Evolutionary conservation across 2,329 filamentous ascomycete genomes (phyloP), one percentile per base, ranked within the genome.

Genomic region (Epichloe bromicola): DNA sequence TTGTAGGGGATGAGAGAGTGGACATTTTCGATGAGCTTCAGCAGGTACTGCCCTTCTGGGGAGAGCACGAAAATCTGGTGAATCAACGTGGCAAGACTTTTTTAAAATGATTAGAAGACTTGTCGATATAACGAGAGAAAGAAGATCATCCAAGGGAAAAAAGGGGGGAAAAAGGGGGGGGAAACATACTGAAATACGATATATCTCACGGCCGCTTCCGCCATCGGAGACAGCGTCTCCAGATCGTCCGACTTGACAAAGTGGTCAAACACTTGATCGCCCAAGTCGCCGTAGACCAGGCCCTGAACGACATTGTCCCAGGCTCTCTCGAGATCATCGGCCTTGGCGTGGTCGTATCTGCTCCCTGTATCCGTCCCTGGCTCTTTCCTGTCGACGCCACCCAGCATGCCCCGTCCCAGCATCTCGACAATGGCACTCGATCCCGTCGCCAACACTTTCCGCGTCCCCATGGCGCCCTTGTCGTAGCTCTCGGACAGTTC

Each of bases 401-500:
- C 83, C 14, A 88, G 66, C 36, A 78, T 71, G 6, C 83, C 86
- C 54, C 85, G 70, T 0, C 79, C 80, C 12, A 86, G 69, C 60
- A 82, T 80, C 66, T 89, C 86, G 50, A 87, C 72, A 51, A 90
- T 65, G 6, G 80, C 78, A 37, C 83, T 84, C 10, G 82, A 74
- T 0, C 83, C 85, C 6, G 86, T 88, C 0, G 86, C 79, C 46
- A 91, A 67, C 19, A 83, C 86, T 68, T 88, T 89, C 48, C 86
- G 74, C 53, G 82, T 81, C 1, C 86, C 86, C 57, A 91, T 67
- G 0, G 80, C 74, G 14, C 84, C 86, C 65, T 88, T 88, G 63
- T 91, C 86, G 60, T 89, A 91, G 62, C 84, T 88, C 64, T 91
- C 86, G 1, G 84, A 88, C 34, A 91, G 70, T 48, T 87, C 80